Base-by-base conservation (phyloP, 2,329 filamentous ascomycete species). In the Aspergillus sp. region DNA sequence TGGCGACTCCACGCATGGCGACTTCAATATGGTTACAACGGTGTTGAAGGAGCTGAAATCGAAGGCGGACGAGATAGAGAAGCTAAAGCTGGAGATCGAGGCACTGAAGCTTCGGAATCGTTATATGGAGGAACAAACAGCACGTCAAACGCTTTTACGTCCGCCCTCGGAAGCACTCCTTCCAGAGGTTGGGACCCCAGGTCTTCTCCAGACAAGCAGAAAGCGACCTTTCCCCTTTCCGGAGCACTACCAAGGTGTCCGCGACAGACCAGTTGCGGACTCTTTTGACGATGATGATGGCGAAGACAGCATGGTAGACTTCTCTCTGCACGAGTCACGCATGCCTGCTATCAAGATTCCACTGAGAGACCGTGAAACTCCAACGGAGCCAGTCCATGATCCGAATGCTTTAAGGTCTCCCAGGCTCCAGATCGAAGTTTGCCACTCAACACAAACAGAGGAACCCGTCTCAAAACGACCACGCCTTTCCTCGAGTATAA, bases 1-100 rank as follows among this genome's bases (percentile, higher is more conserved):
- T 6, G 66, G 66, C 15, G 57, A 57, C 7, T 54, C 62, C 2
- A 58, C 68, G 11, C 68, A 66, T 15, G 67, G 67, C 22, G 68
- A 70, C 7, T 76, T 77, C 55, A 71, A 77, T 25, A 77, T 78
- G 75, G 69, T 78, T 23, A 70, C 71, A 8, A 77, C 74, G 1
- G 74, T 78, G 1, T 56, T 78, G 47, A 77, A 71, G 60, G 76
- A 78, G 59, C 68, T 78, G n/a, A 75, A 73, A 60, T 68, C 63
- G 11, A 78, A 78, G 59, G 72, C 76, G 1, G 76, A 77, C 13
- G 76, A 77, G 47, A 77, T 77, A 22, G 76, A 79, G 57, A 75
- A 70, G 52, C 51, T 78, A 50, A 77, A 72, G 58, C 55, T 77
- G 59, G 74, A 78, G 64, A 77, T 74, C 19, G 75, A 78, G 60